These are phyloP conservation scores for Alternaria ventricosa DNA, from an alignment of 2,329 filamentous ascomycete species.

Conservation along the genomic window DNA sequence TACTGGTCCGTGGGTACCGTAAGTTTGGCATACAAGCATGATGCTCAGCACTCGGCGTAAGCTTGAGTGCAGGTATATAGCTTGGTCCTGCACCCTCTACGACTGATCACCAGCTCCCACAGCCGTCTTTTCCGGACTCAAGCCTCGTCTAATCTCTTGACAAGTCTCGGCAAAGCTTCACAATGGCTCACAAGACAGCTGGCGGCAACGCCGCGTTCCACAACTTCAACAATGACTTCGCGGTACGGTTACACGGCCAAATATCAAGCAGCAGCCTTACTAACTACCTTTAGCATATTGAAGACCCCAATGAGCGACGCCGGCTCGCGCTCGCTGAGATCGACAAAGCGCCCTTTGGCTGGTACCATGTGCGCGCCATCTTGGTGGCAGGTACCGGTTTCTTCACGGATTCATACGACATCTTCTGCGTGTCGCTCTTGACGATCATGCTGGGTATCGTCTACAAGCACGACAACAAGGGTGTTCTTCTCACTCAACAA, in stretches of 20 bases:
- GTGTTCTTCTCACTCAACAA: constrained; percentile 65
- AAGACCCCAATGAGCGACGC: constrained; percentile 78
- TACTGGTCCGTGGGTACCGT: constrained; percentile 1
- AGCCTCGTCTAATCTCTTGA: constrained; percentile 16
- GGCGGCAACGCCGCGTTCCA: constrained; percentile 35
- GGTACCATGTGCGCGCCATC: constrained; percentile 80
- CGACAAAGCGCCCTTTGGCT: constrained; percentile 81
- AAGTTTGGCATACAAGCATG: neutral
- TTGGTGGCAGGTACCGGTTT: constrained; percentile 82
- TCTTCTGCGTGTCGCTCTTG: constrained; percentile 60
- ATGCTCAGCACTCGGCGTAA: neutral
- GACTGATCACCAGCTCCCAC: constrained; percentile 1
- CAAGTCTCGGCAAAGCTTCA: constrained; percentile 17
- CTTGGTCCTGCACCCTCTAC: constrained; percentile 9
- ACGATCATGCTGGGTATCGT: constrained; percentile 78
- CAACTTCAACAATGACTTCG: constrained; percentile 41
- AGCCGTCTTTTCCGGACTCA: constrained; percentile 3
- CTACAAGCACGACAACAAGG: constrained; percentile 65
- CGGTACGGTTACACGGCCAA: constrained; percentile 21
- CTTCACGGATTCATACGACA: constrained; percentile 80
- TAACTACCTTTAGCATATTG: constrained; percentile 48
- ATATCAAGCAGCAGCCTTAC: neutral
- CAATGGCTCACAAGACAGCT: constrained; percentile 25
- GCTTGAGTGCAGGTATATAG: constrained; percentile 16
- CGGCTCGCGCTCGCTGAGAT: constrained; percentile 81